Percentiles rank a stretch among this genome's conserved stretches.
Conservation (phyloP, 441 rosid species). For the Lepidium campestre region DNA sequence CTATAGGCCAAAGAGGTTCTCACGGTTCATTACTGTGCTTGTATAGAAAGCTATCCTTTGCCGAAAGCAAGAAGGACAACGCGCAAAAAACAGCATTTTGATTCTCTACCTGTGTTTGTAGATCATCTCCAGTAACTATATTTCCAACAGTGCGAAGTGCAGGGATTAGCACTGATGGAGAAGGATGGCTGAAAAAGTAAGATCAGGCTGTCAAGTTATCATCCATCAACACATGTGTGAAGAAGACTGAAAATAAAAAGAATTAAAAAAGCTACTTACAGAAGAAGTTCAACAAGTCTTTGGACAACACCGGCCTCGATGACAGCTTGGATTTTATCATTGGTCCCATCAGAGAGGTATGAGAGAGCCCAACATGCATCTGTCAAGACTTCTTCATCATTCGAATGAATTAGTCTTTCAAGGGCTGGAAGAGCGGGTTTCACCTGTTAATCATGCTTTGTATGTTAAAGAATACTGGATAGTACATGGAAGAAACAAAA, state of each 20-base stretch:
- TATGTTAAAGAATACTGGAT: not conserved
- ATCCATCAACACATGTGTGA: not conserved
- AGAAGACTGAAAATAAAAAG: not conserved
- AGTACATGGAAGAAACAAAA: not conserved
- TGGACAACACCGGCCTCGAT: conserved; percentile 68
- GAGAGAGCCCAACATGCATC: conserved; percentile 95
- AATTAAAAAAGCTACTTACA: conserved; percentile 35
- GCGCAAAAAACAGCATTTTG: not conserved
- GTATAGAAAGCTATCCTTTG: not conserved
- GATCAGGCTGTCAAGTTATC: not conserved
- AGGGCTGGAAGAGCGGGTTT: conserved; percentile 80
- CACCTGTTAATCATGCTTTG: conserved; percentile 40
- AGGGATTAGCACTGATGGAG: conserved; percentile 84
- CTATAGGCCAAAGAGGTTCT: conserved; percentile 1
- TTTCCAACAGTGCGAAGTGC: conserved; percentile 86
- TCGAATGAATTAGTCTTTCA: conserved; percentile 57
- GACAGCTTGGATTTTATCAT: conserved; percentile 83
- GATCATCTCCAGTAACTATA: conserved; percentile 84
- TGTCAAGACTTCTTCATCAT: conserved; percentile 83
- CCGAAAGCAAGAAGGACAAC: not conserved
- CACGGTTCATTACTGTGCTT: not conserved
- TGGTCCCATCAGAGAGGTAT: conserved; percentile 85
- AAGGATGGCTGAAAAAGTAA: conserved; percentile 48
- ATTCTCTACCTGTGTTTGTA: conserved; percentile 69
- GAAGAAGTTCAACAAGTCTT: conserved; percentile 62